Percentiles rank a stretch among this genome's conserved stretches.
Evolutionary conservation across 1,284 basidiomycete species (phyloP).

Genomic region (Ustilago shanxiensis): DNA sequence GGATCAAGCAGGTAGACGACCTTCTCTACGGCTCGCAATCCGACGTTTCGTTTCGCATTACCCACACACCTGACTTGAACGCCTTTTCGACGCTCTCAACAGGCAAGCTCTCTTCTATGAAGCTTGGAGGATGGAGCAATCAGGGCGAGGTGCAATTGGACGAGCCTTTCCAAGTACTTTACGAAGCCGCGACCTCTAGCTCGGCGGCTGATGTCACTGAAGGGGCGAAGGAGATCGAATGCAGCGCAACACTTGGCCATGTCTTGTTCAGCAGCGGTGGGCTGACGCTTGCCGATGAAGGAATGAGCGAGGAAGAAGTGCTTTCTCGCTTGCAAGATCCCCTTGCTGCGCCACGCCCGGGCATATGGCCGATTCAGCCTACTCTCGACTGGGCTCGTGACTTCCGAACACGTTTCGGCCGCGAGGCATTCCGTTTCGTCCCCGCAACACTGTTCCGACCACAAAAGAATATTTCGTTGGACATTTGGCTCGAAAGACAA

Average conservation of each 20-base stretch:
- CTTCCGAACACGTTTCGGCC: constrained; percentile 32
- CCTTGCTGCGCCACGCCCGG: constrained; percentile 34
- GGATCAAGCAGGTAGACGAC: constrained; percentile 43
- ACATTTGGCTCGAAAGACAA: constrained; percentile 40
- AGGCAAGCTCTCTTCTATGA: constrained; percentile 21
- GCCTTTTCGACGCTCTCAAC: constrained; percentile 20
- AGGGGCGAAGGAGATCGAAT: constrained; percentile 4
- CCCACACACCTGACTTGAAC: constrained; percentile 29
- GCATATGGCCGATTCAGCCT: constrained; percentile 36
- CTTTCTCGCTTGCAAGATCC: constrained; percentile 33
- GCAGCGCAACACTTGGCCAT: constrained; percentile 40
- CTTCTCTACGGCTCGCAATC: constrained; percentile 29
- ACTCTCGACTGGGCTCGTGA: constrained; percentile 26
- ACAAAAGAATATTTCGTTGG: constrained; percentile 39
- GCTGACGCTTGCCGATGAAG: constrained; percentile 33
- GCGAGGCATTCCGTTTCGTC: constrained; percentile 40
- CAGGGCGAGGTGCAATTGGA: constrained; percentile 13
- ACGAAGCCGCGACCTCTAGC: constrained; percentile 1
- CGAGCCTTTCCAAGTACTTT: constrained; percentile 28
- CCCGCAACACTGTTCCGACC: constrained; percentile 41
- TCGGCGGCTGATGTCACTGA: neutral
- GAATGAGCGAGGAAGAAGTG: constrained; percentile 27
- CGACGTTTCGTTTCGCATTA: constrained; percentile 37
- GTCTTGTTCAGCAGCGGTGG: constrained; percentile 30
- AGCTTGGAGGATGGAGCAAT: constrained; percentile 27